Conservation (phyloP, 2,329 filamentous ascomycete species). For the Diaporthe citri region DNA sequence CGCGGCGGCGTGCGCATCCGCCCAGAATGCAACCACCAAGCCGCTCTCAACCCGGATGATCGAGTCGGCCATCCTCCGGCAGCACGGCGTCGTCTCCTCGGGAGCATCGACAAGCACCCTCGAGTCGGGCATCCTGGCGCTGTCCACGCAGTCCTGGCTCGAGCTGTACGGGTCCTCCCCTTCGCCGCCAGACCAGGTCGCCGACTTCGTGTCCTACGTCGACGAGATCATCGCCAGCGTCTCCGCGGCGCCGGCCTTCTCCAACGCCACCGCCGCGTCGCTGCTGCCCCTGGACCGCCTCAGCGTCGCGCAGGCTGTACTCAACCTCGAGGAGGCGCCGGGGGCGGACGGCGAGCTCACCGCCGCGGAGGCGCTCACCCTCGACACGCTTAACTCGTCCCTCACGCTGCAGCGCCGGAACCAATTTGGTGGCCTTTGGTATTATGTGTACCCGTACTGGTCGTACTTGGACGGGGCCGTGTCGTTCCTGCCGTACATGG, state of each 20-base stretch:
- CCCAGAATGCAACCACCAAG: neutral
- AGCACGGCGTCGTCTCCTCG: slow-evolving; percentile 36
- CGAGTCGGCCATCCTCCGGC: slow-evolving; percentile 35
- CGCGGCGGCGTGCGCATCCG: neutral
- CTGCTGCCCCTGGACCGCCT: slow-evolving; percentile 38
- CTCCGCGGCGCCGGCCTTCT: slow-evolving; percentile 51
- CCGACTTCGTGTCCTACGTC: slow-evolving; percentile 10
- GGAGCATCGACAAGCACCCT: slow-evolving; percentile 36
- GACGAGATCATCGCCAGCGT: slow-evolving; percentile 57
- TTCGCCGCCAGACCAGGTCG: neutral
- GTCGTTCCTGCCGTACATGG: slow-evolving; percentile 58
- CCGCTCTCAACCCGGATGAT: slow-evolving; percentile 38
- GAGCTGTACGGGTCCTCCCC: slow-evolving; percentile 15
- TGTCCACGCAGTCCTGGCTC: slow-evolving; percentile 38
- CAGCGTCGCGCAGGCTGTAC: slow-evolving; percentile 34
- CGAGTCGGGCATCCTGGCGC: slow-evolving; percentile 36
- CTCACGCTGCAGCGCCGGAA: slow-evolving; percentile 38
- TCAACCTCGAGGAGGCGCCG: neutral
- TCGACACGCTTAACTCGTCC: slow-evolving; percentile 36
- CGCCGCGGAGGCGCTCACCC: slow-evolving; percentile 3
- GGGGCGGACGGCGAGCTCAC: neutral
- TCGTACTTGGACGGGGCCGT: slow-evolving; percentile 42
- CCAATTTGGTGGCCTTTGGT: slow-evolving; percentile 39
- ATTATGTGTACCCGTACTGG: slow-evolving; percentile 41
- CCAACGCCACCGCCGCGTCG: slow-evolving; percentile 40